These are phyloP conservation scores for Aspergillus awamori DNA, from an alignment of 2,329 filamentous ascomycete genomes.

Conservation along the genomic window DNA sequence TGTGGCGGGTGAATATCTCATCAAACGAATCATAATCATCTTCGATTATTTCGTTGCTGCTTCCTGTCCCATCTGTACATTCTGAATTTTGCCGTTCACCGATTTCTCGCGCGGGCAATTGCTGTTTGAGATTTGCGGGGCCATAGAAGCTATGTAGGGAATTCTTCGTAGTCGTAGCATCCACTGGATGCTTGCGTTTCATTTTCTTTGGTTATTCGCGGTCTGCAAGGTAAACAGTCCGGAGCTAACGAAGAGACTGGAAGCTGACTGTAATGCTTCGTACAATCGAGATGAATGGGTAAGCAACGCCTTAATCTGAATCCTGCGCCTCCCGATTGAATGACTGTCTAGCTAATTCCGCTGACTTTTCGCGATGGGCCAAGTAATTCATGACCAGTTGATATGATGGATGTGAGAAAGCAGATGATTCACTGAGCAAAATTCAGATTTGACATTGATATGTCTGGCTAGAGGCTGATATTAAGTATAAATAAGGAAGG, in stretches of 20 bases:
- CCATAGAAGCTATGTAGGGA: conserved; percentile 48
- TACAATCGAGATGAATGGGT: not conserved
- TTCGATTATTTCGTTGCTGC: conserved; percentile 41
- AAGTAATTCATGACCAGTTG: too few relatives aligned
- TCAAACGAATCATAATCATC: conserved; percentile 45
- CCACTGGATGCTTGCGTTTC: conserved; percentile 3
- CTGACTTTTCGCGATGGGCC: not conserved
- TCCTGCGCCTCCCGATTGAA: not conserved
- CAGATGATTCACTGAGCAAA: too few relatives aligned
- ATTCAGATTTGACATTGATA: too few relatives aligned
- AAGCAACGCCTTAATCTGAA: not conserved
- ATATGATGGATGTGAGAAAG: too few relatives aligned
- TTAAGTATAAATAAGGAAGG: too few relatives aligned
- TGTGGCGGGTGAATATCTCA: conserved; percentile 40
- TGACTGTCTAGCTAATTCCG: not conserved
- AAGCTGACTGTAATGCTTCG: too few relatives aligned
- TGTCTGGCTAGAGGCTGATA: too few relatives aligned
- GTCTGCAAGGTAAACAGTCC: not conserved
- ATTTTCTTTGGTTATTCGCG: not conserved
- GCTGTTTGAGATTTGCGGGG: conserved; percentile 41
- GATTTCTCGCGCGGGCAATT: conserved; percentile 38
- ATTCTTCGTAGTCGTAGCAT: not conserved
- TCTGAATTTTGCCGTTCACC: conserved; percentile 11
- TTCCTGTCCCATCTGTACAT: conserved; percentile 7
- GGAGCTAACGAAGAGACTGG: not conserved